phyloP scores from a whole-genome alignment of 2,329 filamentous ascomycete species.

The Juglanconis oblonga region DNA sequence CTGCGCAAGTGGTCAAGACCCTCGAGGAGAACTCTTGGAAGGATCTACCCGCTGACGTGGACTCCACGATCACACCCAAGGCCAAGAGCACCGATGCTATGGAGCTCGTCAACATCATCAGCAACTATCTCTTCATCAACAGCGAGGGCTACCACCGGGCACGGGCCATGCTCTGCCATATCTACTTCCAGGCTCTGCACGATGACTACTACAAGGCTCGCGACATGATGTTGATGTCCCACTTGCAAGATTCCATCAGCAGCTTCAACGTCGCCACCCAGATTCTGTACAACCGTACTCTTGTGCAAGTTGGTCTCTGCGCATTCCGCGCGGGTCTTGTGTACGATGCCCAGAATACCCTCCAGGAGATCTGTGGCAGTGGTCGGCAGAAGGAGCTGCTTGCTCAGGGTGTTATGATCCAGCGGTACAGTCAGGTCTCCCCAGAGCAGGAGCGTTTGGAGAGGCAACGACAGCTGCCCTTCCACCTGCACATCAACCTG shows the following conservation, averaged over 20 bases:
- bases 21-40: conserved; percentile 96
- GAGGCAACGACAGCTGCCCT: conserved; percentile 94
- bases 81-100: conserved; percentile 64
- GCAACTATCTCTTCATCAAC: conserved; percentile 91
- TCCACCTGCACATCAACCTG: conserved; percentile 99
- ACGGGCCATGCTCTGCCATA: conserved; percentile 95
- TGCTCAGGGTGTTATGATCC: conserved; percentile 97
- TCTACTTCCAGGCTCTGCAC: conserved; percentile 96
- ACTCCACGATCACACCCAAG: conserved; percentile 80
- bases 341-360: conserved; percentile 95
- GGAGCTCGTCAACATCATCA: conserved; percentile 79
- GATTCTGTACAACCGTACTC: conserved; percentile 96
- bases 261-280: conserved; percentile 97
- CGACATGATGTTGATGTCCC: conserved; percentile 99
- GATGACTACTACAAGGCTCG: conserved; percentile 97
- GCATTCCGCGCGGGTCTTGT: conserved; percentile 96
- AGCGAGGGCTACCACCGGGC: conserved; percentile 95
- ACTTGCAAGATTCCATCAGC: conserved; percentile 93
- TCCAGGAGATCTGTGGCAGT: conserved; percentile 97
- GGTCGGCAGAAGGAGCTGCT: conserved; percentile 97
- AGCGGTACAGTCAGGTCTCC: conserved; percentile 92
- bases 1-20: conserved; percentile 86
- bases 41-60: conserved; percentile 62
- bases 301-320: conserved; percentile 96
- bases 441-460: conserved; percentile 97